Evolutionary conservation across 768 basidiomycete species (phyloP).

Genomic region (Brasilioporus rufonigricans): DNA sequence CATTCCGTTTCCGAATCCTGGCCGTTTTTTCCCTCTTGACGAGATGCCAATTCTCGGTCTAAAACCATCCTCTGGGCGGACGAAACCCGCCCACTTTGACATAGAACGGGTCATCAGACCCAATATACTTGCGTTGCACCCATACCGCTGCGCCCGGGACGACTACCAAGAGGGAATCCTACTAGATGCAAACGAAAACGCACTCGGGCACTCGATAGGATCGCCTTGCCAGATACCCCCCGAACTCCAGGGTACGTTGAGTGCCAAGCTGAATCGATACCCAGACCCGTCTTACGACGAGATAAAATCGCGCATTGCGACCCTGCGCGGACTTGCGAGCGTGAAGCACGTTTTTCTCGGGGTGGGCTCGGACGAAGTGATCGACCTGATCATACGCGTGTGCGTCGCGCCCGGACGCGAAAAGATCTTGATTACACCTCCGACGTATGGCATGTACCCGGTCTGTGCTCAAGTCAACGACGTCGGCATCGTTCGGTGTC

Average conservation of each 20-base stretch:
- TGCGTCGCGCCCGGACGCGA: conserved; percentile 79
- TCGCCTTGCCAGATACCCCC: conserved; percentile 28
- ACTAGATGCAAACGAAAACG: conserved; percentile 97
- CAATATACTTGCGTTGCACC: conserved; percentile 88
- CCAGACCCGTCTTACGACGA: conserved; percentile 85
- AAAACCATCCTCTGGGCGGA: conserved; percentile 37
- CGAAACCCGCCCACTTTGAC: conserved; percentile 76
- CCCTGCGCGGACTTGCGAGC: conserved; percentile 65
- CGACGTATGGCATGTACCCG: conserved; percentile 97
- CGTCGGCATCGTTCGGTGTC: conserved; percentile 74
- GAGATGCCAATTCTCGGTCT: conserved; percentile 70
- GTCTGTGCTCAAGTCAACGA: conserved; percentile 97
- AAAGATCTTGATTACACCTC: conserved; percentile 85
- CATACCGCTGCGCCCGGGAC: conserved; percentile 95
- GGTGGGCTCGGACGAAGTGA: conserved; percentile 95
- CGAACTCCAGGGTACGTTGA: conserved; percentile 38
- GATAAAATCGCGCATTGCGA: conserved; percentile 75
- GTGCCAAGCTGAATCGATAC: conserved; percentile 79
- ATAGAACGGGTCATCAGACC: conserved; percentile 85
- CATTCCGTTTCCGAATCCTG: too few relatives aligned
- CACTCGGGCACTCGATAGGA: conserved; percentile 81
- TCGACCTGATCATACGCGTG: conserved; percentile 91
- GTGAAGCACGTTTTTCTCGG: conserved; percentile 82
- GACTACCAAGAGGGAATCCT: conserved; percentile 92
- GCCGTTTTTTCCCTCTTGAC: neutral